phyloP scores from a whole-genome alignment of 164 flowering plant genomes.

The Warburgia ugandensis region DNA sequence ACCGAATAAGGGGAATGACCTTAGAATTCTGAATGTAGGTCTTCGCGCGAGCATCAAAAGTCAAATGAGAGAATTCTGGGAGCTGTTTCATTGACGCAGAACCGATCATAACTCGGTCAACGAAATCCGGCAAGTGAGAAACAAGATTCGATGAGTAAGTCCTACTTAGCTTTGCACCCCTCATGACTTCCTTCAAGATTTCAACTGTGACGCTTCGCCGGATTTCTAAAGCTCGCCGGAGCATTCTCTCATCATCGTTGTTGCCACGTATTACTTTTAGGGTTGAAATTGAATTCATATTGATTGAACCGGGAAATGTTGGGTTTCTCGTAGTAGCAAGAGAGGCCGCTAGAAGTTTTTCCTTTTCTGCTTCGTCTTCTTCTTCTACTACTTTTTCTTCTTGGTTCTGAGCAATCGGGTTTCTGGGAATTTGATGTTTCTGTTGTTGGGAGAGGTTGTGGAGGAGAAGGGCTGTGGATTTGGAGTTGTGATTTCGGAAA shows the following conservation, averaged over 20 bases:
- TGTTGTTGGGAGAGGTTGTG: slow-evolving; percentile 22
- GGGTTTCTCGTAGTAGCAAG: slow-evolving; percentile 1
- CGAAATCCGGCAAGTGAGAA: slow-evolving; percentile 34
- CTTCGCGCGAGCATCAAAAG: slow-evolving; percentile 61
- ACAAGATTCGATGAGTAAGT: slow-evolving; percentile 61
- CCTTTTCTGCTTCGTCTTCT: slow-evolving; percentile 28
- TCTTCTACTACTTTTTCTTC: slow-evolving; percentile 21
- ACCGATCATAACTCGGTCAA: slow-evolving; percentile 70
- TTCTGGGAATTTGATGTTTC: too few species aligned
- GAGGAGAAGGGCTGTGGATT: slow-evolving; percentile 39
- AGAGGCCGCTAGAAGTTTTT: slow-evolving; percentile 46
- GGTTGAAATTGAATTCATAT: neutral
- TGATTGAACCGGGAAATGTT: slow-evolving; percentile 17
- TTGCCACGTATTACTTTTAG: too few species aligned
- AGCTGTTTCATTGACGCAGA: slow-evolving; percentile 64
- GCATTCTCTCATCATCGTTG: slow-evolving; percentile 35
- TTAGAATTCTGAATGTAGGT: slow-evolving; percentile 42
- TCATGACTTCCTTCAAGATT: slow-evolving; percentile 53
- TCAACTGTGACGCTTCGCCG: slow-evolving; percentile 59
- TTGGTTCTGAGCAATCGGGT: neutral
- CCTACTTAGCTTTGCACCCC: slow-evolving; percentile 62
- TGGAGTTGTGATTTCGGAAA: slow-evolving; percentile 59
- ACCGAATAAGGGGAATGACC: slow-evolving; percentile 77
- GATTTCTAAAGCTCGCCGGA: slow-evolving; percentile 60
- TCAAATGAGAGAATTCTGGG: slow-evolving; percentile 42